Evolutionary conservation across 2,329 filamentous ascomycete genomes (phyloP).

Genomic region (Claviceps pusilla): DNA sequence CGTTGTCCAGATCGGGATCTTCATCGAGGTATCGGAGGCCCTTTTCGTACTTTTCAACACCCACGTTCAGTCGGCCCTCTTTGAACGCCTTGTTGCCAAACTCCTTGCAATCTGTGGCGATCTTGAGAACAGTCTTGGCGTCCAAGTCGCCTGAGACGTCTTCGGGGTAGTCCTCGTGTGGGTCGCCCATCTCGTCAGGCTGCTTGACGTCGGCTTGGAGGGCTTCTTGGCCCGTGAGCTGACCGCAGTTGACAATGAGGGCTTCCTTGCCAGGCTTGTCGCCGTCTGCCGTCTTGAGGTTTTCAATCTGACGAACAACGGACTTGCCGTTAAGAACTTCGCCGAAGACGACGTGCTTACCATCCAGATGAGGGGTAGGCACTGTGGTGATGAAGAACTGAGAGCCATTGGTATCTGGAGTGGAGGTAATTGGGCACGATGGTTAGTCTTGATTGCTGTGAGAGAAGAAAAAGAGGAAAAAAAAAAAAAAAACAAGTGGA

Average conservation of each 20-base stretch:
- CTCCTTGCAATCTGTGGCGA: conserved; percentile 74
- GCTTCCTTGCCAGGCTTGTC: conserved; percentile 69
- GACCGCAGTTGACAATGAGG: conserved; percentile 68
- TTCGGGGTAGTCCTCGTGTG: conserved; percentile 91
- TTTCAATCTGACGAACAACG: conserved; percentile 78
- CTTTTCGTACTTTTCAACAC: conserved; percentile 88
- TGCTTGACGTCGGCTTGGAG: conserved; percentile 50
- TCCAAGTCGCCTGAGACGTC: conserved; percentile 53
- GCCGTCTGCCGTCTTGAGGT: conserved; percentile 53
- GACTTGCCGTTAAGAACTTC: conserved; percentile 89
- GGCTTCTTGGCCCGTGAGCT: conserved; percentile 60
- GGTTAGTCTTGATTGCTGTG: conserved; percentile 1
- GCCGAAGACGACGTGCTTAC: conserved; percentile 95
- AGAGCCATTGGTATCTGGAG: conserved; percentile 73
- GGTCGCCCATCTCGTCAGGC: conserved; percentile 71
- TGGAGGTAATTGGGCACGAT: neutral
- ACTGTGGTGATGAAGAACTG: conserved; percentile 98
- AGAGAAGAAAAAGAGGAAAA: neutral
- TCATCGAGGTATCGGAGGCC: conserved; percentile 78
- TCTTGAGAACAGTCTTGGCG: conserved; percentile 55
- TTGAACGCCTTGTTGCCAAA: conserved; percentile 92
- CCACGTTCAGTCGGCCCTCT: conserved; percentile 50
- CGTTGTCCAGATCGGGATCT: conserved; percentile 59
- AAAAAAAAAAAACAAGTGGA: too few relatives aligned
- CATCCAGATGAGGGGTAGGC: conserved; percentile 82